These are phyloP conservation scores for Glaciozyma antarctica DNA, from an alignment of 768 basidiomycete genomes.

Conservation along the genomic window DNA sequence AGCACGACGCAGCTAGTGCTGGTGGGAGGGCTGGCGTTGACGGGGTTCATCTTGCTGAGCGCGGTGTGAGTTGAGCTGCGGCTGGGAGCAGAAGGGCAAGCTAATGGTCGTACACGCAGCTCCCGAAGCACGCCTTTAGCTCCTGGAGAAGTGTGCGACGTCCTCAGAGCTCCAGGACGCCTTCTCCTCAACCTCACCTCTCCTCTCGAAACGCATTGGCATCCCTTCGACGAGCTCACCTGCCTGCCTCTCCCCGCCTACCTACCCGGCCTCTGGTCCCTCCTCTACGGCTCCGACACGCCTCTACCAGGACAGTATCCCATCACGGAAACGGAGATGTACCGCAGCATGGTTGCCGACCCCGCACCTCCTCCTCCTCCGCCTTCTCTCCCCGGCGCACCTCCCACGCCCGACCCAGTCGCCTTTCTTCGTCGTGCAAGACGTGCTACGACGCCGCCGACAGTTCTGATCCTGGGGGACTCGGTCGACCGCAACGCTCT, in stretches of 20 bases:
- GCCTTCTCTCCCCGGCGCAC: background rate
- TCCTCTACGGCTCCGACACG: slow-evolving; percentile 15
- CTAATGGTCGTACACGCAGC: too few species aligned
- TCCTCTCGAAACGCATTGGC: slow-evolving; percentile 24
- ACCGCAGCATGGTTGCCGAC: slow-evolving; percentile 12
- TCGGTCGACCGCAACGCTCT: slow-evolving; percentile 31
- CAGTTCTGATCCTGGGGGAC: slow-evolving; percentile 28
- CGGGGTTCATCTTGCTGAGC: too few species aligned
- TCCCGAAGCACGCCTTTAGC: too few species aligned
- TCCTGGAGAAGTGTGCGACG: slow-evolving; percentile 11
- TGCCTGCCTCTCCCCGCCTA: slow-evolving; percentile 22
- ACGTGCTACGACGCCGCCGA: slow-evolving; percentile 12
- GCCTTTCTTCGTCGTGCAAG: slow-evolving; percentile 18
- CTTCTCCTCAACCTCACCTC: slow-evolving; percentile 30
- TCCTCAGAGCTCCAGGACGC: slow-evolving; percentile 14
- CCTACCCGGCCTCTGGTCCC: slow-evolving; percentile 23
- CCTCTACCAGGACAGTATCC: slow-evolving; percentile 9
- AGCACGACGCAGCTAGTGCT: too few species aligned
- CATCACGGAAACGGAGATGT: slow-evolving; percentile 13
- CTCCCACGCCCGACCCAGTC: background rate
- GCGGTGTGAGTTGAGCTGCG: too few species aligned
- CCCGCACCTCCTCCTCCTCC: slow-evolving; percentile 5
- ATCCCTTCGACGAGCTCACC: slow-evolving; percentile 3
- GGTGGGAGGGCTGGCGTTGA: too few species aligned
- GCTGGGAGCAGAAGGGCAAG: too few species aligned